Percentiles rank a stretch among this genome's conserved stretches.
These are phyloP conservation scores for Puccinia polysora DNA, from an alignment of 1,284 basidiomycete species.

Conservation along the genomic window DNA sequence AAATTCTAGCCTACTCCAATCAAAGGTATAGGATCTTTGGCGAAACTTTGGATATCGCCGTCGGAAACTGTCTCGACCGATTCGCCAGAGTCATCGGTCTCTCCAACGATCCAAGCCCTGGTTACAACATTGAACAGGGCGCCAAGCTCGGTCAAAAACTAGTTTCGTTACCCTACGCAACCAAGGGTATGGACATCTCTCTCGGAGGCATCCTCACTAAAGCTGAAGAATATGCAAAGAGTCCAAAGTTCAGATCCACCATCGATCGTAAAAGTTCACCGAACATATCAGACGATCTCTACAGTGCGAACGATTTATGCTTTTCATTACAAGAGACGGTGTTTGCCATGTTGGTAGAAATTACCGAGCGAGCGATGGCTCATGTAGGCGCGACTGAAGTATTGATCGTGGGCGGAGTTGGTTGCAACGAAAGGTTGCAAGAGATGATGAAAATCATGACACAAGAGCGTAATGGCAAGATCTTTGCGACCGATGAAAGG, in stretches of 20 bases:
- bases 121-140: slow-evolving; percentile 96
- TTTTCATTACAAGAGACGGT: slow-evolving; percentile 96
- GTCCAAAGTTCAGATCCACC: background rate
- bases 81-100: slow-evolving; percentile 95
- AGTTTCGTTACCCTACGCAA: slow-evolving; percentile 82
- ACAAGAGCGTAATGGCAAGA: slow-evolving; percentile 74
- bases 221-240: slow-evolving; percentile 73
- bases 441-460: slow-evolving; percentile 99
- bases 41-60: slow-evolving; percentile 96
- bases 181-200: slow-evolving; percentile 98
- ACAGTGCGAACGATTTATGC: slow-evolving; percentile 90
- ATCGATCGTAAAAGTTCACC: background rate
- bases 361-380: slow-evolving; percentile 98
- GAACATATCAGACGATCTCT: slow-evolving; percentile 58
- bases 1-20: slow-evolving; percentile 96
- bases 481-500: slow-evolving; percentile 96
- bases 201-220: slow-evolving; percentile 87
- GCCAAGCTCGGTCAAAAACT: slow-evolving; percentile 70
- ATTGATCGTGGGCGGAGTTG: slow-evolving; percentile 94
- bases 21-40: slow-evolving; percentile 98
- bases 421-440: slow-evolving; percentile 93
- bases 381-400: slow-evolving; percentile 95
- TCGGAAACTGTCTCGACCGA: slow-evolving; percentile 95
- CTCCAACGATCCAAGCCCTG: slow-evolving; percentile 91
- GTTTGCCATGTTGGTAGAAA: slow-evolving; percentile 98